phyloP scores from a whole-genome alignment of 768 basidiomycete species.

The Mycena pura region DNA sequence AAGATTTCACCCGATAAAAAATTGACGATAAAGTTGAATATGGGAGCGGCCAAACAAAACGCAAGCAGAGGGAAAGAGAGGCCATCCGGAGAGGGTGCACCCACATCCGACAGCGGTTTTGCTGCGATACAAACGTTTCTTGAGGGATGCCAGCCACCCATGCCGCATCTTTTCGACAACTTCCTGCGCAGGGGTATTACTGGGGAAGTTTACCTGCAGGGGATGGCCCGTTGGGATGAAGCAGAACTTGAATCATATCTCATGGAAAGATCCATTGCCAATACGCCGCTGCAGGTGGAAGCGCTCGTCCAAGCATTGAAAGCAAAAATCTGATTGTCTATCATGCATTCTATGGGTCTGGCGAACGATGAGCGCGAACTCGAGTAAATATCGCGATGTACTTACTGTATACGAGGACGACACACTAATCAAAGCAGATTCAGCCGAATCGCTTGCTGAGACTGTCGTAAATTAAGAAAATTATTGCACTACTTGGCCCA shows the following conservation, averaged over 20 bases:
- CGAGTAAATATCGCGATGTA: too few relatives aligned
- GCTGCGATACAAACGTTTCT: slow-evolving; percentile 10
- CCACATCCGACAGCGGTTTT: not conserved
- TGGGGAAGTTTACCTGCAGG: slow-evolving; percentile 9
- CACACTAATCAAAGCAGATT: not conserved
- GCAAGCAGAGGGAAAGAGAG: too few relatives aligned
- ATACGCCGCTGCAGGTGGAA: slow-evolving; percentile 1
- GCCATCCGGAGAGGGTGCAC: not conserved
- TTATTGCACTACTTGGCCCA: slow-evolving; percentile 86
- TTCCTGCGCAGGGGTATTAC: slow-evolving; percentile 11
- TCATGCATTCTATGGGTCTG: too few relatives aligned
- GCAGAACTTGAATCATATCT: not conserved
- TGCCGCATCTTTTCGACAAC: slow-evolving; percentile 13
- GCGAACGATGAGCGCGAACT: too few relatives aligned
- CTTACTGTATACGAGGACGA: too few relatives aligned
- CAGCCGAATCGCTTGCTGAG: slow-evolving; percentile 53
- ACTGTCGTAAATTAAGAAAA: slow-evolving; percentile 89
- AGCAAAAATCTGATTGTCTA: too few relatives aligned
- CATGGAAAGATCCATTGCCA: not conserved
- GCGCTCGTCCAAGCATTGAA: slow-evolving; percentile 17
- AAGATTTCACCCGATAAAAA: not conserved
- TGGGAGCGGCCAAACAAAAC: not conserved
- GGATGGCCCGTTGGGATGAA: not conserved
- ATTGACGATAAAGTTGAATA: not conserved
- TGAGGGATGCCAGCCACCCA: slow-evolving; percentile 18